Conservation (phyloP, 1,284 basidiomycete species). For the Dichomitus squalens region DNA sequence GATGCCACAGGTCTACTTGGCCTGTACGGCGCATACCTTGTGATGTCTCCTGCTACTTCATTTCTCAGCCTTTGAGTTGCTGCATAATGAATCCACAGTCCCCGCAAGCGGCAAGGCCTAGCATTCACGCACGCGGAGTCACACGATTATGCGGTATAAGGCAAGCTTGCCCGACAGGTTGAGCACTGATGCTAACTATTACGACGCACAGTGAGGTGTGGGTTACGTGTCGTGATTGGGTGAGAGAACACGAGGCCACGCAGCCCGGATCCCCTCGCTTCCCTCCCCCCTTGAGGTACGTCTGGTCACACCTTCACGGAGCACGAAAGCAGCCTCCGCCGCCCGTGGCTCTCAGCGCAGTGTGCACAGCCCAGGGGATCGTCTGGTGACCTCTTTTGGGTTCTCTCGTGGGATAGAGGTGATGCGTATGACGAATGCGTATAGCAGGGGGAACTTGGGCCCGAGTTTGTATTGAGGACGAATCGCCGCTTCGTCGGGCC, state of each 20-base stretch:
- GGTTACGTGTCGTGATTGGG: constrained; percentile 1
- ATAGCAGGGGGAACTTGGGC: background rate
- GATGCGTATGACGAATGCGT: background rate
- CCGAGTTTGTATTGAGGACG: background rate
- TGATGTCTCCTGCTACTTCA: background rate
- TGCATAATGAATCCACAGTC: too few relatives aligned
- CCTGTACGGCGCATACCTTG: background rate
- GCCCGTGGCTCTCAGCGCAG: background rate
- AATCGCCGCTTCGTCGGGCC: background rate
- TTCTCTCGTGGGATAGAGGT: background rate
- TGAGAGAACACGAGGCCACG: too few relatives aligned
- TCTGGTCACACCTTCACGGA: background rate
- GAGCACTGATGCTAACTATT: too few relatives aligned
- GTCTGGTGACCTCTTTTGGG: background rate
- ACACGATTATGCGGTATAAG: background rate
- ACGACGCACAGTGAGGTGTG: background rate
- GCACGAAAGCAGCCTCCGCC: constrained; percentile 1
- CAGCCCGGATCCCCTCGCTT: too few relatives aligned
- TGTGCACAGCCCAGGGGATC: too few relatives aligned
- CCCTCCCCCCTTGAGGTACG: too few relatives aligned
- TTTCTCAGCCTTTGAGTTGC: too few relatives aligned
- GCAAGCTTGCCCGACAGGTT: background rate
- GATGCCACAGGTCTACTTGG: too few relatives aligned
- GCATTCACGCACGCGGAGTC: background rate
- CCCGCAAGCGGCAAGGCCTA: background rate